A percentile compares a stretch with the other conserved stretches of the same genome.
Conservation (phyloP, 768 basidiomycete species). For the Lactarius pseudohatsudake region DNA sequence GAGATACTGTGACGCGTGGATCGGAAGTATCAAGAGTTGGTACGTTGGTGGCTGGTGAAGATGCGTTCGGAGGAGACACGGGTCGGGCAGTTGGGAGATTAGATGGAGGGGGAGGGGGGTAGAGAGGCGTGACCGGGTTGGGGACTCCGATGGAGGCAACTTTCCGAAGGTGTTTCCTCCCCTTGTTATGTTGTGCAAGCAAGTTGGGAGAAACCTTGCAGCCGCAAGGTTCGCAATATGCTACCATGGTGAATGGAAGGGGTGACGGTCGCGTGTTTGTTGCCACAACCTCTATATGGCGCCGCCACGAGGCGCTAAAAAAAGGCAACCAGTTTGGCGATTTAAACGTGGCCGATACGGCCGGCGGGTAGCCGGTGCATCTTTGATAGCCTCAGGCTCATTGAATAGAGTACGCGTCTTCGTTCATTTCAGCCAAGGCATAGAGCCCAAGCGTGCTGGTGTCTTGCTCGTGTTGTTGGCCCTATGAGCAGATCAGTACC, state of each 20-base stretch:
- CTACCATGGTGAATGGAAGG: slow-evolving; percentile 14
- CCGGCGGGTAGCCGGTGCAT: background rate
- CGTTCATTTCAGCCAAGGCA: too few species aligned
- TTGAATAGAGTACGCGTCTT: too few species aligned
- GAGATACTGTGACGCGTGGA: slow-evolving; percentile 7
- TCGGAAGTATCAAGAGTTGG: background rate
- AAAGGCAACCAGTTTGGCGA: background rate
- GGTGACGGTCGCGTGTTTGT: background rate
- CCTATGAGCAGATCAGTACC: background rate
- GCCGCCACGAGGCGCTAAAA: background rate
- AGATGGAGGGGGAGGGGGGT: background rate
- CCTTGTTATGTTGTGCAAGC: background rate
- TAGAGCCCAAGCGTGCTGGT: background rate
- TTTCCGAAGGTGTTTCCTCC: slow-evolving; percentile 14
- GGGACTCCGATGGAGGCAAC: background rate
- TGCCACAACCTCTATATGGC: background rate
- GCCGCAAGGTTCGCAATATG: slow-evolving; percentile 26
- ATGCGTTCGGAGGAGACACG: background rate
- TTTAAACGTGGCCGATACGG: background rate
- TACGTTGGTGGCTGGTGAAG: background rate
- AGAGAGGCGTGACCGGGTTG: background rate
- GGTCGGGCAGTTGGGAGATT: background rate
- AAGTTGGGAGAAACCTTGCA: background rate
- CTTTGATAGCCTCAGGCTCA: background rate
- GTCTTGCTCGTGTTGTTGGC: background rate